Conservation (phyloP, 2,329 filamentous ascomycete species). For the Aspergillus spinulosporus region DNA sequence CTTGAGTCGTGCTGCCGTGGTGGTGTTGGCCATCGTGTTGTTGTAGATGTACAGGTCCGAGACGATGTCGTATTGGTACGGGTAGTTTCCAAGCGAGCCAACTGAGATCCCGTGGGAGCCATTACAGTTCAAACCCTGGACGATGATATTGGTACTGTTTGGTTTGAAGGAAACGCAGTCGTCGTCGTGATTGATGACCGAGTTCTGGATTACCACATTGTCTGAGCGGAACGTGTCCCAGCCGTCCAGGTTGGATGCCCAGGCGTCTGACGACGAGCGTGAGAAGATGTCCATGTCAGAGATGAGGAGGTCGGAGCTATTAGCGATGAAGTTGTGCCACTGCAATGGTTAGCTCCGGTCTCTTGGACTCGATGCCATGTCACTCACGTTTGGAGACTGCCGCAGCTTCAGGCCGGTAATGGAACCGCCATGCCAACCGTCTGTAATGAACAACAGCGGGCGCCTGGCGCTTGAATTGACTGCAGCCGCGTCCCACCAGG, state of each 20-base stretch:
- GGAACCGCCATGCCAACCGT: conserved; percentile 57
- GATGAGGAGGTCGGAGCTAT: conserved; percentile 64
- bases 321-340: conserved; percentile 66
- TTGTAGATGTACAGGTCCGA: conserved; percentile 67
- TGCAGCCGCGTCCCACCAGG: conserved; percentile 65
- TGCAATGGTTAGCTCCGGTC: background rate
- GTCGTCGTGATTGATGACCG: conserved; percentile 53
- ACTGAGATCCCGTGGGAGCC: conserved; percentile 71
- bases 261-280: background rate
- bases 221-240: conserved; percentile 54
- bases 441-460: conserved; percentile 59
- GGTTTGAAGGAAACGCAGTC: conserved; percentile 75
- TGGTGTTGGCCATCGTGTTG: conserved; percentile 58
- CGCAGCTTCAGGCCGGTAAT: conserved; percentile 62
- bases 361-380: background rate
- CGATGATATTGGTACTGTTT: conserved; percentile 68
- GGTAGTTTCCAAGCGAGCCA: conserved; percentile 69
- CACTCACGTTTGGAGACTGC: conserved; percentile 53
- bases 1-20: conserved; percentile 69
- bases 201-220: conserved; percentile 67
- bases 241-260: conserved; percentile 16
- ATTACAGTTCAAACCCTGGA: conserved; percentile 67
- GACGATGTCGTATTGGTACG: conserved; percentile 63
- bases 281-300: conserved; percentile 59
- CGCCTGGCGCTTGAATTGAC: conserved; percentile 57